Base-by-base conservation (phyloP, 495 filamentous ascomycete genomes). In the Aspergillus diversus region DNA sequence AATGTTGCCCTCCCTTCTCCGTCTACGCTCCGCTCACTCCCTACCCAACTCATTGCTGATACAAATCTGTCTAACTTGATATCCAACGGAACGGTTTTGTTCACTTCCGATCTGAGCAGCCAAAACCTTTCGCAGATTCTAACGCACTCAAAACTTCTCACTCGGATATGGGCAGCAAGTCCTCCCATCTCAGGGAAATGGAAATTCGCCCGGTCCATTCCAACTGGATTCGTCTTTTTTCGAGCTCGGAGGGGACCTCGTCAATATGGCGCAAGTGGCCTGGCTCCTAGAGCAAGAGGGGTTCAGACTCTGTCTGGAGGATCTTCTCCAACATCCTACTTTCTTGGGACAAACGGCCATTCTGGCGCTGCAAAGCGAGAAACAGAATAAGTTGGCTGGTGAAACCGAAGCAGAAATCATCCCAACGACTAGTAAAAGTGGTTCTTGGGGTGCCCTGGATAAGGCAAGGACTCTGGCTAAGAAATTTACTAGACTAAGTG, bases 201-300 rank as follows among this genome's bases (percentile, higher is more conserved):
- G 60, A 0, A 62, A 39, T 16, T 59, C 60, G 27, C 71, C 59
- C 46, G 63, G 62, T 7, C 43, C 62, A 8, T 84, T 69, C 75
- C 77, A 80, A 46, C 73, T 81, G 33, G 74, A 80, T 33, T 80
- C 80, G 0, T 80, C 79, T 0, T 84, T 86, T 72, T 86, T 84
- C 66, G 74, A 80, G 4, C 75, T 82, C 1, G 83, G 83, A 11
- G 83, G 83, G 13, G 83, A 86, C 60, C 73, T 84, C 43, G 77
- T 84, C 69, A 79, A 75, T 27, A 74, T 86, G 54, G 83, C 80
- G 1, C 79, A 81, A 54, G 67, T 84, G 13, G 72, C 73, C 16
- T 77, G 75, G 67, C 69, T 83, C 4, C 70, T 86, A 0, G 77
- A 81, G 47, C 75, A 82, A 58, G 80, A 84, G 56, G 80, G 80